These are phyloP conservation scores for Suhomyces vadensis DNA, from an alignment of 805 yeast genomes.

Conservation along the genomic window DNA sequence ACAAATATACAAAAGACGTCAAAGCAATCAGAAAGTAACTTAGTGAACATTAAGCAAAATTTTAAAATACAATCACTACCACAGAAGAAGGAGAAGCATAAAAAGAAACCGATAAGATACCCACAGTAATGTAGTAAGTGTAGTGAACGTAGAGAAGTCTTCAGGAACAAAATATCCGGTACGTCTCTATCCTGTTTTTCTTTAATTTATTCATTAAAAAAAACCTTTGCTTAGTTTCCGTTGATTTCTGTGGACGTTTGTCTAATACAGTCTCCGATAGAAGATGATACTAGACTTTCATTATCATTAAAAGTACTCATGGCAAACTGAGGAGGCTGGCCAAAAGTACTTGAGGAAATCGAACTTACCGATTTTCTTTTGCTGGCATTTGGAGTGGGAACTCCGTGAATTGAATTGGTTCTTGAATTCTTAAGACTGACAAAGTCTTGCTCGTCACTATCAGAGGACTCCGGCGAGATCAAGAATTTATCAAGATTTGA, in stretches of 20 bases:
- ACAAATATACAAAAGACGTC: no score
- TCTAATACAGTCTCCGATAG: constrained; percentile 43
- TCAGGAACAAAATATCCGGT: no score
- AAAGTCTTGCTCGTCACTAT: constrained; percentile 11
- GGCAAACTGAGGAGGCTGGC: constrained; percentile 6
- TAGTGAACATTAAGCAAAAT: no score
- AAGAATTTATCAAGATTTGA: constrained; percentile 5
- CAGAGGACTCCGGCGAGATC: constrained; percentile 29
- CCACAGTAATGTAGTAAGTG: no score
- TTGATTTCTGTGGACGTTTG: constrained; percentile 40
- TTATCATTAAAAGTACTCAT: constrained; percentile 22
- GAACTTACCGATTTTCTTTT: constrained; percentile 19
- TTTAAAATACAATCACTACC: no score
- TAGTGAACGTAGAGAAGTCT: neutral
- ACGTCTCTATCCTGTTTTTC: no score
- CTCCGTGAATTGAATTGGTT: neutral
- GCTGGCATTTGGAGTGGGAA: neutral
- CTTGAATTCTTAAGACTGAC: constrained; percentile 5
- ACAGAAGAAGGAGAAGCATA: no score
- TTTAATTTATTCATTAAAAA: no score
- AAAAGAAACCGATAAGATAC: no score
- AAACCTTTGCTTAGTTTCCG: constrained; percentile 22
- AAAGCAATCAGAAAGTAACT: no score
- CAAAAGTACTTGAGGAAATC: constrained; percentile 9
- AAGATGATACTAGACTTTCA: constrained; percentile 39